These are phyloP conservation scores for Vanrija pseudolonga DNA, from an alignment of 1,284 basidiomycete genomes.

Conservation along the genomic window DNA sequence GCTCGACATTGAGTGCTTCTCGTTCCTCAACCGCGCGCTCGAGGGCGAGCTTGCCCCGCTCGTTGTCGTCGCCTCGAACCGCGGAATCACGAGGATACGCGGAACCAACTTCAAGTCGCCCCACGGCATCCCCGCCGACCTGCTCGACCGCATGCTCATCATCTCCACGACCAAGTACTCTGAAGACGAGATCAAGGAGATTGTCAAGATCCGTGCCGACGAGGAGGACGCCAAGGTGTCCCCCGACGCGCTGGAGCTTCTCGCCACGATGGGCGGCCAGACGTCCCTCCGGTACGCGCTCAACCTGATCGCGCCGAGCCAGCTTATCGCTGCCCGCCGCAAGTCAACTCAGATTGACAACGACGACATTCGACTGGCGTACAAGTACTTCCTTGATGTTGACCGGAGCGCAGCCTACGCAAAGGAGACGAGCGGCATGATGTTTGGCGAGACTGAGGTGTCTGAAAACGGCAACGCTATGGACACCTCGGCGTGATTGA, in stretches of 20 bases:
- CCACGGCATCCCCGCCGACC: conserved; percentile 90
- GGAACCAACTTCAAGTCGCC: conserved; percentile 92
- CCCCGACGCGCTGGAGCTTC: conserved; percentile 66
- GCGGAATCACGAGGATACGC: conserved; percentile 89
- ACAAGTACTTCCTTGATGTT: conserved; percentile 91
- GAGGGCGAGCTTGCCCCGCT: conserved; percentile 90
- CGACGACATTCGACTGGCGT: conserved; percentile 77
- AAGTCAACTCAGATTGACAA: conserved; percentile 73
- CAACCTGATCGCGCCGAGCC: conserved; percentile 86
- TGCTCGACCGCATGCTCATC: conserved; percentile 91
- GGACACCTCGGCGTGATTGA: conserved; percentile 8
- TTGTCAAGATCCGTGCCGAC: conserved; percentile 87
- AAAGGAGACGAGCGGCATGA: conserved; percentile 69
- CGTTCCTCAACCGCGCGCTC: conserved; percentile 92
- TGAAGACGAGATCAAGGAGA: conserved; percentile 80
- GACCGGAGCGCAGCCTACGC: conserved; percentile 92
- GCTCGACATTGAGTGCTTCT: conserved; percentile 99
- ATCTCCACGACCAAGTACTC: conserved; percentile 89
- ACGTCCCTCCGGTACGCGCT: conserved; percentile 86
- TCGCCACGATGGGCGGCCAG: conserved; percentile 79
- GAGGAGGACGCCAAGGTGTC: conserved; percentile 93
- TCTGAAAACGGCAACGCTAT: conserved; percentile 4
- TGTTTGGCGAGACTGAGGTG: conserved; percentile 47
- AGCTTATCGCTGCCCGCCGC: conserved; percentile 74
- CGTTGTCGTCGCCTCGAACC: conserved; percentile 97